phyloP scores from a whole-genome alignment of 2,329 filamentous ascomycete species.

The Fusarium decemcellulare region DNA sequence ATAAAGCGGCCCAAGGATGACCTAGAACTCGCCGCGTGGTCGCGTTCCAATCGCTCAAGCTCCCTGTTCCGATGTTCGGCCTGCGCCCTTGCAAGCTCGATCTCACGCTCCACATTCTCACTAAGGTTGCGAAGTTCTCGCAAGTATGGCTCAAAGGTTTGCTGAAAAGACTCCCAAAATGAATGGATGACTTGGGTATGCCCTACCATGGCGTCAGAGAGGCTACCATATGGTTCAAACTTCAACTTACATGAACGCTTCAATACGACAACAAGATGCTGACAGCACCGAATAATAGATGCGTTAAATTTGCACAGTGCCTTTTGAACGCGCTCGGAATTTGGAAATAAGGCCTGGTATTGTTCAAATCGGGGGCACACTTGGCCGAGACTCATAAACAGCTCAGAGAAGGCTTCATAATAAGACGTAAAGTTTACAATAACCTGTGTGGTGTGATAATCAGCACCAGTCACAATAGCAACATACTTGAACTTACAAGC shows the following conservation, averaged over 20 bases:
- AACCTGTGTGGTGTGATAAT: slow-evolving; percentile 38
- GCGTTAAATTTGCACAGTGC: slow-evolving; percentile 54
- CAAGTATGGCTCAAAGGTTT: slow-evolving; percentile 46
- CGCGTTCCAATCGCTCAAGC: slow-evolving; percentile 36
- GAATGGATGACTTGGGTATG: slow-evolving; percentile 35
- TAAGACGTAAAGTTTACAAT: slow-evolving; percentile 55
- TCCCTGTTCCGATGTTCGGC: slow-evolving; percentile 41
- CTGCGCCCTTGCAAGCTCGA: slow-evolving; percentile 44
- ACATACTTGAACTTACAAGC: too few species aligned
- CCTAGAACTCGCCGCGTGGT: neutral
- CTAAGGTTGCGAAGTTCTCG: slow-evolving; percentile 36
- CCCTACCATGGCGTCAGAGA: slow-evolving; percentile 30
- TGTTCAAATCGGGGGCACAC: slow-evolving; percentile 54
- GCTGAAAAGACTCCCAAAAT: slow-evolving; percentile 47
- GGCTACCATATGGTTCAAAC: neutral
- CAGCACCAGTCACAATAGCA: neutral
- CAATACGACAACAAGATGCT: slow-evolving; percentile 46
- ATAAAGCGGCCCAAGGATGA: neutral
- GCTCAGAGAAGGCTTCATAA: slow-evolving; percentile 55
- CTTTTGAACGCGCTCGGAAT: slow-evolving; percentile 50
- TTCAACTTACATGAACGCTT: slow-evolving; percentile 45
- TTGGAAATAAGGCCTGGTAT: slow-evolving; percentile 54
- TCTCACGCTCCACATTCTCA: slow-evolving; percentile 43
- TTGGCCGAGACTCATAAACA: slow-evolving; percentile 53
- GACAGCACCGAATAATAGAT: slow-evolving; percentile 53